Base-by-base conservation (phyloP, 2,329 filamentous ascomycete genomes). In the Penicillium sp. region DNA sequence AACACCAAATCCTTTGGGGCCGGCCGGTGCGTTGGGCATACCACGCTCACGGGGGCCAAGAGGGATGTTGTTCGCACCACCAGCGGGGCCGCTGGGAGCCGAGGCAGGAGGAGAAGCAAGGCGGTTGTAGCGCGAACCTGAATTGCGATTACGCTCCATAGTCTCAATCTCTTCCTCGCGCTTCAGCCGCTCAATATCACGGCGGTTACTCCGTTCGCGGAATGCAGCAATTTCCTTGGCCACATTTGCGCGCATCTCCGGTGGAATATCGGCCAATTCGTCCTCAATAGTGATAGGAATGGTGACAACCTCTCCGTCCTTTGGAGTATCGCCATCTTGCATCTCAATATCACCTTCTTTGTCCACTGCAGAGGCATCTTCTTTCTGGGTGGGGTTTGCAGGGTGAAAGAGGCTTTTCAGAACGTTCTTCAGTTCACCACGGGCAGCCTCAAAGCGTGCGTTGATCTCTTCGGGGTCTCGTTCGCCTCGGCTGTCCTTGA, bases 191-290 rank as follows among this genome's bases (percentile, higher is more conserved):
- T 99, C 95, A 69, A 96, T 79, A 70, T 99, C 95, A 39, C 93
- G 84, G 59, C 90, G 87, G 58, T 87, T 96, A 65, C 93, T 97
- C 21, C 93, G 85, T 64, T 99, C 95, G 63, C 95, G 85, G 79
- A 99, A 99, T 0, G 93, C 90, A 0, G 91, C 88, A 68, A 99
- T 99, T 73, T 99, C 96, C 56, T 89, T 89, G 0, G 95, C 91
- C 16, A 99, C 95, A 0, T 91, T 93, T 71, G 96, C 95, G 24
- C 95, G 88, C 91, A 96, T 96, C 71, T 98, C 95, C 1, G 91
- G 89, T 0, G 95, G 95, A 48, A 99, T 97, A 68, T 99, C 95
- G 21, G 93, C 89, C 45, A 99, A 81, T 70, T 99, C 95, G 69
- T 99, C 96, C 61, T 99, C 95, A 52, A 90, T 85, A 1, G 88